Percentiles rank a stretch among this genome's conserved stretches.
These are phyloP conservation scores for Trichosporon asahii DNA, from an alignment of 1,284 basidiomycete genomes.

Conservation along the genomic window DNA sequence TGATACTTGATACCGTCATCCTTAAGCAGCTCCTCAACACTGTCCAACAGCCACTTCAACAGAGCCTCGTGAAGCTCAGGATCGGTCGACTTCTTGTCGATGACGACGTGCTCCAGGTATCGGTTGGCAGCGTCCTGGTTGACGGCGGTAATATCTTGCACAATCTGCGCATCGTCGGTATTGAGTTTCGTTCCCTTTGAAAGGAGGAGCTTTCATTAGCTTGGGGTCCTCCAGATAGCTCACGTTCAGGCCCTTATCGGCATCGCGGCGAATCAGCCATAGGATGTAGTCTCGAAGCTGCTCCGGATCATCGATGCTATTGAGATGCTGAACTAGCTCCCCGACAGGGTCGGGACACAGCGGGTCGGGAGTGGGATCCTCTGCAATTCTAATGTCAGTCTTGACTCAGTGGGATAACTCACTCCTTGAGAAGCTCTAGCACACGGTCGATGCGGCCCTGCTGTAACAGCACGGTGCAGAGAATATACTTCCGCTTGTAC, in stretches of 20 bases:
- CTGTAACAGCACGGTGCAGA: conserved; percentile 64
- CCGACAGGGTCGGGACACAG: conserved; percentile 66
- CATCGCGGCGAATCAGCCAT: conserved; percentile 71
- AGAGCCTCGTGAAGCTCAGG: conserved; percentile 43
- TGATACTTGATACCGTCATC: conserved; percentile 52
- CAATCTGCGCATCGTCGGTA: conserved; percentile 48
- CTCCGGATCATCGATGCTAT: conserved; percentile 60
- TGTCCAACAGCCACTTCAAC: conserved; percentile 34
- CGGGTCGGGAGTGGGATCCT: conserved; percentile 65
- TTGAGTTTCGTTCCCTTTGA: conserved; percentile 55
- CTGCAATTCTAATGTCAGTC: conserved; percentile 59
- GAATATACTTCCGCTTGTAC: conserved; percentile 61
- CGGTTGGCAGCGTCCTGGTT: conserved; percentile 59
- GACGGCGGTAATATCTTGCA: conserved; percentile 45
- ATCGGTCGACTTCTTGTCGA: conserved; percentile 59
- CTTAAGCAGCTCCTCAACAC: conserved; percentile 30
- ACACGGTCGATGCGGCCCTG: conserved; percentile 61
- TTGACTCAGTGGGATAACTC: conserved; percentile 34
- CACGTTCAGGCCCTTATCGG: conserved; percentile 69
- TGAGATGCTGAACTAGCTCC: conserved; percentile 65
- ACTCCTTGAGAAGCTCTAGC: conserved; percentile 70
- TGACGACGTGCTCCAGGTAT: conserved; percentile 75
- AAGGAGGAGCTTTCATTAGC: conserved; percentile 54
- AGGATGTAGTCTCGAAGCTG: conserved; percentile 70
- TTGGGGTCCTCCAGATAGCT: conserved; percentile 19